Evolutionary conservation across 2,329 filamentous ascomycete genomes (phyloP).

Genomic region (Aureobasidium sp.): DNA sequence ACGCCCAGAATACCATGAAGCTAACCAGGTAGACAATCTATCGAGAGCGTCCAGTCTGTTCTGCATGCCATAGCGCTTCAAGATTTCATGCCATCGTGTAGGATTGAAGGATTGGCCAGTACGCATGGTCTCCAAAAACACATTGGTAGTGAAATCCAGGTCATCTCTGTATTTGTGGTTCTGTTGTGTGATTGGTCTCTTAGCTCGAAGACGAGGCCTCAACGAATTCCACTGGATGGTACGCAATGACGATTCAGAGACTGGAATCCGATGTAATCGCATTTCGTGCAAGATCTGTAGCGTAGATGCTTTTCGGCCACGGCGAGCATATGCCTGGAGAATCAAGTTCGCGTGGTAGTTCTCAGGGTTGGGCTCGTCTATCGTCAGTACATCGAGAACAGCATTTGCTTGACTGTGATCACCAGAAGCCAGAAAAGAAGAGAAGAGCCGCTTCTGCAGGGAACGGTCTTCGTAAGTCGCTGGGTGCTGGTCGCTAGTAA

Average conservation of each 20-base stretch:
- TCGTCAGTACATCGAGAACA: slow-evolving; percentile 45
- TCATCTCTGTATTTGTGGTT: slow-evolving; percentile 28
- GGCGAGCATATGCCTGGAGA: slow-evolving; percentile 35
- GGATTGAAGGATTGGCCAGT: slow-evolving; percentile 34
- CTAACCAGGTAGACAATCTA: slow-evolving; percentile 47
- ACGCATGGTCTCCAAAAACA: slow-evolving; percentile 43
- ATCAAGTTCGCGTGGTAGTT: slow-evolving; percentile 42
- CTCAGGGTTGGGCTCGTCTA: slow-evolving; percentile 33
- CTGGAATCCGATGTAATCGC: slow-evolving; percentile 36
- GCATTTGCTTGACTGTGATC: slow-evolving; percentile 39
- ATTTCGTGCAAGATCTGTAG: slow-evolving; percentile 43
- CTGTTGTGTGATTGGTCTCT: slow-evolving; percentile 26
- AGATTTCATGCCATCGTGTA: slow-evolving; percentile 50
- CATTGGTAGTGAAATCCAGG: slow-evolving; percentile 40
- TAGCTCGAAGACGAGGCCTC: slow-evolving; percentile 32
- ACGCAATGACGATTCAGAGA: slow-evolving; percentile 40
- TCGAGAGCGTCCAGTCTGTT: slow-evolving; percentile 46
- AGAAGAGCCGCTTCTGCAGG: slow-evolving; percentile 50
- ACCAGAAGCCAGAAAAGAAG: slow-evolving; percentile 43
- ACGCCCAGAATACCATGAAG: slow-evolving; percentile 19
- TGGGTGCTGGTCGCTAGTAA: slow-evolving; percentile 58
- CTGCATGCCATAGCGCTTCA: slow-evolving; percentile 54
- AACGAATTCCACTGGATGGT: slow-evolving; percentile 37
- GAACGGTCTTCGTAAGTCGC: slow-evolving; percentile 52
- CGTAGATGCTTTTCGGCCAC: slow-evolving; percentile 24